phyloP scores from a whole-genome alignment of 2,329 filamentous ascomycete genomes.

The Aureobasidium subglaciale region DNA sequence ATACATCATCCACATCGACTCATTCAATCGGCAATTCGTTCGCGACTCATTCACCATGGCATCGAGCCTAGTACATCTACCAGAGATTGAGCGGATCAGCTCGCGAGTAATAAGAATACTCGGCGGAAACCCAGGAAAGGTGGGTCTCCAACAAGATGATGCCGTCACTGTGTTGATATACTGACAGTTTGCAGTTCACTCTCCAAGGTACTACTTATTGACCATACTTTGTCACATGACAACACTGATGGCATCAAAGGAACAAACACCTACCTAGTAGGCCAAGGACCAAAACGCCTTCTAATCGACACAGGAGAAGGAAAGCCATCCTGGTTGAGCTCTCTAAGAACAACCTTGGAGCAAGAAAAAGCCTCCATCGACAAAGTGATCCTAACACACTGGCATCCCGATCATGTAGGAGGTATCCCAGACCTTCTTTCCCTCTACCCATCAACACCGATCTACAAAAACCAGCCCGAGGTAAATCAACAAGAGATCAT shows the following conservation, averaged over 20 bases:
- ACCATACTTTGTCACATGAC: slow-evolving; percentile 24
- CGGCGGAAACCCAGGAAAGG: slow-evolving; percentile 84
- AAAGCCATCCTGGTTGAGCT: slow-evolving; percentile 61
- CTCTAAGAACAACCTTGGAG: slow-evolving; percentile 57
- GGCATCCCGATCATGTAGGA: slow-evolving; percentile 80
- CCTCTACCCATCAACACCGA: slow-evolving; percentile 55
- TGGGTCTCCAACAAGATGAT: slow-evolving; percentile 27
- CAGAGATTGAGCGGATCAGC: slow-evolving; percentile 70
- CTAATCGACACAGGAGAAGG: slow-evolving; percentile 91
- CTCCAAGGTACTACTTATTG: slow-evolving; percentile 47
- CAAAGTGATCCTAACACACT: slow-evolving; percentile 76
- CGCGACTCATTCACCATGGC: slow-evolving; percentile 16
- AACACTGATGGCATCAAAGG: slow-evolving; percentile 42
- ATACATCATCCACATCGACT: background rate
- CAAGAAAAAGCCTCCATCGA: slow-evolving; percentile 62
- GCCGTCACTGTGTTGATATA: background rate
- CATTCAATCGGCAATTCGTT: too few relatives aligned
- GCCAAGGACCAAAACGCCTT: slow-evolving; percentile 63
- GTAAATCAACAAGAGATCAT: slow-evolving; percentile 46
- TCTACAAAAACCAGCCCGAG: slow-evolving; percentile 61
- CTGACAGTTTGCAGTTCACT: slow-evolving; percentile 42
- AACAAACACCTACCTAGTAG: slow-evolving; percentile 92
- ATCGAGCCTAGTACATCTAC: slow-evolving; percentile 51
- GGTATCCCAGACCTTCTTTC: slow-evolving; percentile 64
- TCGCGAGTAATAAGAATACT: slow-evolving; percentile 74